Percentiles rank a stretch among this genome's conserved stretches.
Conservation (phyloP, 129 eudicot species). For the Deinandra increscens region DNA sequence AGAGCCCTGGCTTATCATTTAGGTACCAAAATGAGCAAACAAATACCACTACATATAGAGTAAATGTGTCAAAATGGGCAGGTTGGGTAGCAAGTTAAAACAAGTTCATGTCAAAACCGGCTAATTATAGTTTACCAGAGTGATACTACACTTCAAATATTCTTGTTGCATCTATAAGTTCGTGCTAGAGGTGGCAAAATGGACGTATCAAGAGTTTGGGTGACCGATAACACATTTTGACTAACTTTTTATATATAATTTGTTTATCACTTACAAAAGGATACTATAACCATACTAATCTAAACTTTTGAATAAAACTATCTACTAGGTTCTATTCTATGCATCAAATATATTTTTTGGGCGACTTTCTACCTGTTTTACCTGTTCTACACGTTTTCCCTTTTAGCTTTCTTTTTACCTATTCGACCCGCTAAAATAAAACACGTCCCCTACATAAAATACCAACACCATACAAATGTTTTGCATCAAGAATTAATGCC, state of each 20-base stretch:
- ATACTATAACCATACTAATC: neutral
- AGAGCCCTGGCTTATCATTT: neutral
- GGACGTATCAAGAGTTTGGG: neutral
- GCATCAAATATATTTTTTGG: neutral
- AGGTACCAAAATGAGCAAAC: neutral
- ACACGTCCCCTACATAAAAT: neutral
- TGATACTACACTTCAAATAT: neutral
- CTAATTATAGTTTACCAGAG: conserved; percentile 6
- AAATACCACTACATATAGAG: neutral
- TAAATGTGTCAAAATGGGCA: neutral
- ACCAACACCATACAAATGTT: neutral
- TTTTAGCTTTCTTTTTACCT: neutral
- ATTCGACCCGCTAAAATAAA: neutral
- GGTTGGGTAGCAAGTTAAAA: neutral
- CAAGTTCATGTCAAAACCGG: neutral
- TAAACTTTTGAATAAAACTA: neutral
- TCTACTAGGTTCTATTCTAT: neutral
- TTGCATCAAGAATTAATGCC: neutral
- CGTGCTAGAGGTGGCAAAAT: conserved; percentile 1
- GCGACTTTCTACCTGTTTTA: neutral
- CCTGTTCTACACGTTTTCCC: neutral
- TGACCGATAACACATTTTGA: neutral
- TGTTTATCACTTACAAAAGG: neutral
- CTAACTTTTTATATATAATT: neutral
- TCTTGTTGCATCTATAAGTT: neutral